Base-by-base conservation (phyloP, 805 yeast genomes). In the Sporopachydermia lactativora region DNA sequence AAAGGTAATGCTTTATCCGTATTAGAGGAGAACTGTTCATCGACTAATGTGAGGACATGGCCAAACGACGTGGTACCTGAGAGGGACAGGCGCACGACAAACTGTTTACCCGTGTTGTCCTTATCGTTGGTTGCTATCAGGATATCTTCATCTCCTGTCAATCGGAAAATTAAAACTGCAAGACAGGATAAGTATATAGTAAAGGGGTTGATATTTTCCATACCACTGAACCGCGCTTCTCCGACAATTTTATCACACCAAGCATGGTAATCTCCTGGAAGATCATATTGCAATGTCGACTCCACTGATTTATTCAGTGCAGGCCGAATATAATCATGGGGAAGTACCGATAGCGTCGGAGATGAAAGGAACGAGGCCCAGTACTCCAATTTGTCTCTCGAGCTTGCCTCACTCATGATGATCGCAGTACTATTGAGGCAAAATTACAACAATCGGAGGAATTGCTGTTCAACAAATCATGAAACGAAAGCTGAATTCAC, bases 101-200 rank as follows among this genome's bases (percentile, higher is more conserved):
- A 71, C 18, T 74, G 74, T 40, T 63, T 60, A 35, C 61, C 52
- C n/a, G n/a, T n/a, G n/a, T n/a, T n/a, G n/a, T n/a, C n/a, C n/a
- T n/a, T n/a, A 53, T 17, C 45, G 4, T 58, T 58, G 0, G 86
- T 76, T n/a, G 88, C 86, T 45, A 89, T 62, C n/a, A 81, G 77
- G 39, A 92, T 77, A 52, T 89, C 96, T 48, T 89, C 96, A 56
- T 89, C 97, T 17, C 96, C 97, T 2, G 96, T 81, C 38, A 84
- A 64, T 53, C 97, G 69, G 59, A 72, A 79, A 34, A 84, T 68
- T 43, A 89, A 66, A 1, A 80, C 74, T 17, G 80, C 73, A 61
- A 77, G 82, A 1, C 72, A 72, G 14, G 95, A 64, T 45, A 84
- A 64, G 0, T 77, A 76, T 13, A 71, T 58, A 5, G 64, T 53